Evolutionary conservation across 1,139 yeast genomes (phyloP), one percentile per base, ranked within the genome.

Genomic region (Hyphopichia pseudoburtonii): DNA sequence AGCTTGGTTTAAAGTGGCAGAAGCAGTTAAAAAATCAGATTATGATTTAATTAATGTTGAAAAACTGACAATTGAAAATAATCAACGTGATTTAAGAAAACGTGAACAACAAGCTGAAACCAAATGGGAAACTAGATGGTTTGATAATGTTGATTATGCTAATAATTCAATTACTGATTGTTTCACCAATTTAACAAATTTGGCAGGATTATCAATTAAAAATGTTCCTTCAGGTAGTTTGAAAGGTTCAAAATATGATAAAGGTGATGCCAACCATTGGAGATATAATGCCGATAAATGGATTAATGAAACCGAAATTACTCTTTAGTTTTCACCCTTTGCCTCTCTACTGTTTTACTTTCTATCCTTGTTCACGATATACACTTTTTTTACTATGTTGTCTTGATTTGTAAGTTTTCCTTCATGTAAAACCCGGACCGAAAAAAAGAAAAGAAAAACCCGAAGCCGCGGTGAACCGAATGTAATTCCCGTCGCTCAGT

Each of bases 1-100:
- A 47, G 96, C 96, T 14, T 90, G 97, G 97, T 50, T 54, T 29
- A 76, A 80, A 50, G 97, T 90, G 25, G 95, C 96, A 1, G 87
- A 75, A n/a, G 97, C 97, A 12, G 84, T 88, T 48, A 77, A 72
- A 43, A 62, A 66, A 31, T 83, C 90, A 30, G 85, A 89, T 59
- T 86, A 76, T 59, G 88, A 86, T 48, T 61, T 74, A 46, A 87
- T 89, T 50, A 81, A 82, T 52, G 65, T 66, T 45, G 89, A 85
- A 53, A 90, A 90, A 70, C 71, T 88, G 12, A 66, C 70, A 56
- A 75, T 90, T 50, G 97, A 90, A 65, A 84, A 85, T 56, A 76
- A 70, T 28, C 96, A 90, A 68, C 80, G 97, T 52, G 90, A 80
- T 34, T 59, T 82, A 61, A 79, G 97, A 57, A 81, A 79, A 63